These are phyloP conservation scores for Piper longum DNA, from an alignment of 164 flowering plant genomes.

Conservation along the genomic window DNA sequence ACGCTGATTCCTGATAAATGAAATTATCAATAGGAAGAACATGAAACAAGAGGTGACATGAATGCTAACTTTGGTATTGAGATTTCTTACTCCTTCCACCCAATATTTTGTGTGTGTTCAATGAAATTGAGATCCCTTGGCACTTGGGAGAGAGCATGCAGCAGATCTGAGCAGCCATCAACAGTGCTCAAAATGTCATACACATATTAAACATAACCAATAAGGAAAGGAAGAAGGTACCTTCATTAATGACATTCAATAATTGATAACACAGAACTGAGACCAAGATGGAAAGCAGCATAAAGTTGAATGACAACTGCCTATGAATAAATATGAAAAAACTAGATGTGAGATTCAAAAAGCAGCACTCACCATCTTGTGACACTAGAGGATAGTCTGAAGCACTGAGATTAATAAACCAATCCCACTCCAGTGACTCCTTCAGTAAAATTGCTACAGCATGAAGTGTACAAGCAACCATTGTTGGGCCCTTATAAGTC, in stretches of 20 bases:
- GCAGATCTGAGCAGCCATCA: slow-evolving; percentile 56
- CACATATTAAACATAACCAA: neutral
- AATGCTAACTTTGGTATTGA: neutral
- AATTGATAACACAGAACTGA: no score
- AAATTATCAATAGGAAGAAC: neutral
- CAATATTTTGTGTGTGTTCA: slow-evolving; percentile 53
- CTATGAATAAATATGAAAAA: neutral
- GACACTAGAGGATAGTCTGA: slow-evolving; percentile 97
- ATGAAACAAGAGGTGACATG: neutral
- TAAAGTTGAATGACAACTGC: no score
- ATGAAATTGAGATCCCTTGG: slow-evolving; percentile 80
- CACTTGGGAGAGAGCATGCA: slow-evolving; percentile 61
- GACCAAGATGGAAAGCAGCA: neutral
- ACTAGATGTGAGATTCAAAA: no score
- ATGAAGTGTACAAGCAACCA: slow-evolving; percentile 94
- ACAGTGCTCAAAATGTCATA: neutral
- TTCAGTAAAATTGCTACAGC: slow-evolving; percentile 76
- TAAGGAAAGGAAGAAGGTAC: neutral
- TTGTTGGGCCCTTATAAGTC: slow-evolving; percentile 95
- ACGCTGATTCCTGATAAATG: slow-evolving; percentile 57
- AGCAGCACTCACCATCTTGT: slow-evolving; percentile 72
- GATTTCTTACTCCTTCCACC: slow-evolving; percentile 87
- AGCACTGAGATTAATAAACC: slow-evolving; percentile 97
- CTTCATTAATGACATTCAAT: neutral
- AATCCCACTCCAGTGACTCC: slow-evolving; percentile 80